Evolutionary conservation across 2,329 filamentous ascomycete species (phyloP).

Genomic region (Claviceps capensis): DNA sequence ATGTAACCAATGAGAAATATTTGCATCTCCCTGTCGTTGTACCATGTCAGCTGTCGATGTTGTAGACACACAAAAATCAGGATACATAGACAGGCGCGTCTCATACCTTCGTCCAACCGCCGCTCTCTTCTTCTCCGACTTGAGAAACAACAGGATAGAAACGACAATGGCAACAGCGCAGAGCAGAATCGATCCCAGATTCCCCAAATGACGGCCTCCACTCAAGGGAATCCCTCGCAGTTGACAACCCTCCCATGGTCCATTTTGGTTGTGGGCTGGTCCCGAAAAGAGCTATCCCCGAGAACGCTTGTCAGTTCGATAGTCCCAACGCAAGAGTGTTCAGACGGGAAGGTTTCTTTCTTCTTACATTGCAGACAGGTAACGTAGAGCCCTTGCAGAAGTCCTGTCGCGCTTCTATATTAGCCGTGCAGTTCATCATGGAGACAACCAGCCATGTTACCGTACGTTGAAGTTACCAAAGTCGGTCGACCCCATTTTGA

Average conservation of each 20-base stretch:
- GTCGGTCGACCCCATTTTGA: conserved; percentile 44
- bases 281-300: conserved; percentile 36
- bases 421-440: conserved; percentile 9
- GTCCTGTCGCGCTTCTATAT: conserved; percentile 34
- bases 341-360: background rate
- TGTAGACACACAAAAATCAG: background rate
- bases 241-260: conserved; percentile 55
- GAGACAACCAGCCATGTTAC: background rate
- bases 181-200: conserved; percentile 84
- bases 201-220: conserved; percentile 54
- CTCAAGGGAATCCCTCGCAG: conserved; percentile 63
- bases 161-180: conserved; percentile 62
- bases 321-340: background rate
- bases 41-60: conserved; percentile 4
- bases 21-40: conserved; percentile 74
- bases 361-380: conserved; percentile 68
- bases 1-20: conserved; percentile 79
- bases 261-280: conserved; percentile 42
- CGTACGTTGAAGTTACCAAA: conserved; percentile 48
- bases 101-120: conserved; percentile 81
- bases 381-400: conserved; percentile 77
- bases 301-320: conserved; percentile 5
- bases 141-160: conserved; percentile 54
- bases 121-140: conserved; percentile 79
- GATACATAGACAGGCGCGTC: background rate